A percentile compares a stretch with the other conserved stretches of the same genome.
Evolutionary conservation across 371 early-diverging fungal genomes (phyloP).

Genomic region (Coemansia sp.): DNA sequence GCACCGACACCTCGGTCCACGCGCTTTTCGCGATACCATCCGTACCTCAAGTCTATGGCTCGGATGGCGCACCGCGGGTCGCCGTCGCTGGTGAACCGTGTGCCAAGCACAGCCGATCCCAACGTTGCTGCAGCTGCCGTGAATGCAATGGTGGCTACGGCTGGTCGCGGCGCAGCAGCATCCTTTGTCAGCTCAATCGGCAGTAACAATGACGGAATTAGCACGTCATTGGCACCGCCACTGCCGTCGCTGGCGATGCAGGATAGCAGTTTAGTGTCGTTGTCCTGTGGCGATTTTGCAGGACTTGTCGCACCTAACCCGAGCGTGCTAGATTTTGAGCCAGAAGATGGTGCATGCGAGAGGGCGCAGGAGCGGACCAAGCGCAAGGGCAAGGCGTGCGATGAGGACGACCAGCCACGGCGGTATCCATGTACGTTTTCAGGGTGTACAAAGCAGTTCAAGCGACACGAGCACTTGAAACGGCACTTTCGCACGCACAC

Average conservation of each 20-base stretch:
- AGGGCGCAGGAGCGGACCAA: background rate
- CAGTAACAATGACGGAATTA: background rate
- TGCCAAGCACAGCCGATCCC: constrained; percentile 44
- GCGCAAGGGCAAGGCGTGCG: constrained; percentile 11
- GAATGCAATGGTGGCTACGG: constrained; percentile 25
- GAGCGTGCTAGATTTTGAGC: background rate
- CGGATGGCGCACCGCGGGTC: constrained; percentile 43
- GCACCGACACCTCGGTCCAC: constrained; percentile 39
- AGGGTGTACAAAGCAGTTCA: constrained; percentile 64
- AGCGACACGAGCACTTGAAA: constrained; percentile 71
- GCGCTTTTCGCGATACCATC: constrained; percentile 47
- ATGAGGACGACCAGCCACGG: constrained; percentile 27
- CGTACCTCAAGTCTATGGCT: constrained; percentile 47
- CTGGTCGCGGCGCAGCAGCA: background rate
- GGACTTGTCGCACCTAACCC: background rate
- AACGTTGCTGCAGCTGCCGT: constrained; percentile 43
- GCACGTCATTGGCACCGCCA: background rate
- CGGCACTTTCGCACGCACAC: constrained; percentile 86
- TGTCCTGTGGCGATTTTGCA: background rate
- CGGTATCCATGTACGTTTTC: constrained; percentile 51
- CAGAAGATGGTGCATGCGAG: background rate
- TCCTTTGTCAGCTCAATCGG: background rate
- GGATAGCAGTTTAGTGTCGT: background rate
- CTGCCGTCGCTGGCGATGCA: background rate
- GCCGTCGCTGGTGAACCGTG: constrained; percentile 36